phyloP scores from a whole-genome alignment of 1,284 basidiomycete species.

The Sanghuangporus baumii region DNA sequence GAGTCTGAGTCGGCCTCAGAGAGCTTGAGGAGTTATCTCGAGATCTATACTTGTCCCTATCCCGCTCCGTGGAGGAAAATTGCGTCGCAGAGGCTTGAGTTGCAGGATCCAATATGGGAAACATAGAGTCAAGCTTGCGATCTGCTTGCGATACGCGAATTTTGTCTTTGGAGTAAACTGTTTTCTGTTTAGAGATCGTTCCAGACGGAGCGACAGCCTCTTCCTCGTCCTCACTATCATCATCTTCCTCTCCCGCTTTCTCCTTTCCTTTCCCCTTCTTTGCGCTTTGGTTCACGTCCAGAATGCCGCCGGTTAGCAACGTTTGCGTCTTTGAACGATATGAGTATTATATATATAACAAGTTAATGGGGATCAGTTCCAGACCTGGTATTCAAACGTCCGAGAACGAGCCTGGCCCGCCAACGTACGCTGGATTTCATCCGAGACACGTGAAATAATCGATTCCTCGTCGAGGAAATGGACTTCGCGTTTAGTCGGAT shows the following conservation, averaged over 20 bases:
- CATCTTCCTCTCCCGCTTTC: slow-evolving; percentile 30
- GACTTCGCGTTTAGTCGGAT: slow-evolving; percentile 96
- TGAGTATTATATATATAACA: not conserved
- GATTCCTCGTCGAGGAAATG: slow-evolving; percentile 92
- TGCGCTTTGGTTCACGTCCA: slow-evolving; percentile 25
- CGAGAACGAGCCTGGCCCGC: slow-evolving; percentile 64
- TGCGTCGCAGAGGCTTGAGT: slow-evolving; percentile 28
- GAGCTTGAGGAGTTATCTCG: not conserved
- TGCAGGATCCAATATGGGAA: slow-evolving; percentile 52
- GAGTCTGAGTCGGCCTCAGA: not conserved
- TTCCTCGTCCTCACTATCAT: slow-evolving; percentile 25
- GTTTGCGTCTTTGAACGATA: slow-evolving; percentile 38
- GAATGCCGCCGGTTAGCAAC: slow-evolving; percentile 49
- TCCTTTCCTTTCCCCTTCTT: slow-evolving; percentile 43
- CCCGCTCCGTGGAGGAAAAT: not conserved
- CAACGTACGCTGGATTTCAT: slow-evolving; percentile 63
- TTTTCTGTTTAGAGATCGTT: slow-evolving; percentile 29
- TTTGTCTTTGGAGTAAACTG: slow-evolving; percentile 78
- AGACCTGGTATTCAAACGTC: slow-evolving; percentile 80
- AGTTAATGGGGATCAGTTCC: not conserved
- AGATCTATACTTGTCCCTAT: not conserved
- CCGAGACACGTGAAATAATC: slow-evolving; percentile 79
- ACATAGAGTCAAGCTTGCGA: slow-evolving; percentile 92
- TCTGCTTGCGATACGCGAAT: slow-evolving; percentile 86
- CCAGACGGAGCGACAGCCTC: not conserved